Base-by-base conservation (phyloP, 106 monocot genomes). In the Allium fistulosum region DNA sequence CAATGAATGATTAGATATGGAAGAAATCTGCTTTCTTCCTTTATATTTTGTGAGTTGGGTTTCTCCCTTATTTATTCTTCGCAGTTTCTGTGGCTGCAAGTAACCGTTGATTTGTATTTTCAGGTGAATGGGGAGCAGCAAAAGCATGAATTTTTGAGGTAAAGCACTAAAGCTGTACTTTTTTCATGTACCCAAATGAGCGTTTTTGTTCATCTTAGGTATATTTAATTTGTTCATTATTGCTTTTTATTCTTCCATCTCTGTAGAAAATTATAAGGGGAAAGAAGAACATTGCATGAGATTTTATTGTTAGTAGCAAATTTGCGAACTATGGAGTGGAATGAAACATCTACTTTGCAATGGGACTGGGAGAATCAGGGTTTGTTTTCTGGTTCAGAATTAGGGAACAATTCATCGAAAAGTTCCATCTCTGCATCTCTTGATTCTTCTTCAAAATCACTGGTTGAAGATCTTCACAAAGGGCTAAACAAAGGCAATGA, bases 351-450 rank as follows among this genome's bases (percentile, higher is more conserved):
- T 57, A 61, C 79, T 49, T 71, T 68, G 37, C 37, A 37, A 46
- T 82, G 82, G 87, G 87, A 83, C 50, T 83, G 80, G 87, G 87
- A 78, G 15, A 70, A 64, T 16, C 64, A 62, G 45, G 79, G 26
- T 47, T 70, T 72, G 50, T 61, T 76, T 46, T 17, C 16, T 62
- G 70, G 74, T 12, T 80, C 77, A 15, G 81, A 75, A 11, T 4
- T 72, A 8, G 72, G 70, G 11, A 72, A 76, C 59, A 71, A 72
- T 9, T 71, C 71, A 18, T 74, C 78, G 13, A 78, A 79, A 58
- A 82, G 72, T 63, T 71, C 86, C 57, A 50, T 68, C 48, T 64
- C 83, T 9, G 75, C 75, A 57, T 78, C 82, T 16, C n/a, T 68
- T 3, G 74, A 80, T 72, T 83, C 74, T 26, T 68, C 73, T 17